These are phyloP conservation scores for Fusarium brachygibbosum DNA, from an alignment of 2,329 filamentous ascomycete species.

Conservation along the genomic window DNA sequence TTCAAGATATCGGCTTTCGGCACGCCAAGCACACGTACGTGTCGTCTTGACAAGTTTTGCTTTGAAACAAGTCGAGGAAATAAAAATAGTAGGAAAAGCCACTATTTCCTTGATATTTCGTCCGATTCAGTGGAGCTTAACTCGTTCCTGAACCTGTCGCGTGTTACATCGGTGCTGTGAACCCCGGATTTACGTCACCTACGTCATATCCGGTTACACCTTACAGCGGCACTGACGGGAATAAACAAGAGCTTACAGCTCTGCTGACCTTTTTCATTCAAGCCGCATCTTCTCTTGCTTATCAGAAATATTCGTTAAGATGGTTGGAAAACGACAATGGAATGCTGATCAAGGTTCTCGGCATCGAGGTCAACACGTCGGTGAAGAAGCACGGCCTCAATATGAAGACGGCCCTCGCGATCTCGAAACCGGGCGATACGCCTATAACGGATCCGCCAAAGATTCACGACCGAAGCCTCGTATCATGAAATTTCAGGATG, in stretches of 20 bases:
- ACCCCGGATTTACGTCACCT: constrained; percentile 38
- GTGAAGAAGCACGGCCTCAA: constrained; percentile 19
- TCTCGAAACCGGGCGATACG: constrained; percentile 38
- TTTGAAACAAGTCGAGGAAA: background rate
- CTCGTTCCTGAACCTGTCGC: constrained; percentile 28
- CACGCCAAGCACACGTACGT: constrained; percentile 4
- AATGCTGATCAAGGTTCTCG: constrained; percentile 11
- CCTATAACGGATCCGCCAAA: constrained; percentile 5
- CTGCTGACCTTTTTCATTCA: background rate
- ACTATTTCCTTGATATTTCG: constrained; percentile 32
- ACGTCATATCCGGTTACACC: constrained; percentile 32
- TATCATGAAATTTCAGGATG: constrained; percentile 58
- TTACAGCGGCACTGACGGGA: constrained; percentile 2
- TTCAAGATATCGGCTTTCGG: constrained; percentile 19
- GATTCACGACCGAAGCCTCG: constrained; percentile 33
- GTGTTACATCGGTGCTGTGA: constrained; percentile 15
- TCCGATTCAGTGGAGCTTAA: constrained; percentile 24
- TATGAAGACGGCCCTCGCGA: constrained; percentile 38
- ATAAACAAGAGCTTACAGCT: constrained; percentile 22
- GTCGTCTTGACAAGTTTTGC: background rate
- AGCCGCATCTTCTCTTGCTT: background rate
- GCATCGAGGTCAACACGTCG: constrained; percentile 25
- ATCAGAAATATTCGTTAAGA: background rate
- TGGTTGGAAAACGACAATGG: constrained; percentile 45
- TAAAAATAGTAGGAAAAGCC: constrained; percentile 18